Evolutionary conservation across 2,329 filamentous ascomycete species (phyloP).

Genomic region (Colletotrichum chrysophilum): DNA sequence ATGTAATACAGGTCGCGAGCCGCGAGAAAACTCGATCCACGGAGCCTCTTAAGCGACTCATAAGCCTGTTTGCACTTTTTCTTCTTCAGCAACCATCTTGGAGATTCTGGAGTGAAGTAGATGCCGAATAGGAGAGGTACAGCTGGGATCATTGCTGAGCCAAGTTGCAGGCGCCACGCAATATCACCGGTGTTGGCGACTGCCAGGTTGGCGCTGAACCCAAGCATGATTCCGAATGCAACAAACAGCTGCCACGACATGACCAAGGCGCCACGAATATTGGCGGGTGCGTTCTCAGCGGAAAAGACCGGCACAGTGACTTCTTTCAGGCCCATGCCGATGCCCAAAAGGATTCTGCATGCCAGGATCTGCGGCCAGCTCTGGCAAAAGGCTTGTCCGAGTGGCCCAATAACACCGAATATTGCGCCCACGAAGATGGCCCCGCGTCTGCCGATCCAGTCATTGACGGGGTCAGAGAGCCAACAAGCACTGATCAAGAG

Average conservation of each 20-base stretch:
- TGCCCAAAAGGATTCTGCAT: slow-evolving; percentile 53
- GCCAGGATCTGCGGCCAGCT: slow-evolving; percentile 63
- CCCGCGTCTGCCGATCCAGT: slow-evolving; percentile 62
- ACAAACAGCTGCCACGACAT: slow-evolving; percentile 77
- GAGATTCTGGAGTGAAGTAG: slow-evolving; percentile 69
- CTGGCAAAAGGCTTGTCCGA: slow-evolving; percentile 64
- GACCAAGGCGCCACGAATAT: slow-evolving; percentile 65
- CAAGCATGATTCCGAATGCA: slow-evolving; percentile 57
- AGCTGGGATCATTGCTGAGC: slow-evolving; percentile 65
- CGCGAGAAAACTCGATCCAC: slow-evolving; percentile 64
- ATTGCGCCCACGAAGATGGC: slow-evolving; percentile 68
- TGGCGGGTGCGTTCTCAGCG: slow-evolving; percentile 56
- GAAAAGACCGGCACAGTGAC: slow-evolving; percentile 58
- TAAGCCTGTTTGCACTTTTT: slow-evolving; percentile 58
- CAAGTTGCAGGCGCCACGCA: slow-evolving; percentile 65
- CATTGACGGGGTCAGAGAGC: slow-evolving; percentile 67
- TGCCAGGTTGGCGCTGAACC: slow-evolving; percentile 63
- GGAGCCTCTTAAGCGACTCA: slow-evolving; percentile 58
- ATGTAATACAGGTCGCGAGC: slow-evolving; percentile 69
- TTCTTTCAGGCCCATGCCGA: slow-evolving; percentile 63
- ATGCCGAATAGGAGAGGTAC: slow-evolving; percentile 59
- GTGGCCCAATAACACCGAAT: slow-evolving; percentile 65
- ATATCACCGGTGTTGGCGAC: slow-evolving; percentile 54
- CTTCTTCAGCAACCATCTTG: slow-evolving; percentile 71
- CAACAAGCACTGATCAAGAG: slow-evolving; percentile 43